Conservation (phyloP, 1,284 basidiomycete genomes). For the Psilocybe mexicana region DNA sequence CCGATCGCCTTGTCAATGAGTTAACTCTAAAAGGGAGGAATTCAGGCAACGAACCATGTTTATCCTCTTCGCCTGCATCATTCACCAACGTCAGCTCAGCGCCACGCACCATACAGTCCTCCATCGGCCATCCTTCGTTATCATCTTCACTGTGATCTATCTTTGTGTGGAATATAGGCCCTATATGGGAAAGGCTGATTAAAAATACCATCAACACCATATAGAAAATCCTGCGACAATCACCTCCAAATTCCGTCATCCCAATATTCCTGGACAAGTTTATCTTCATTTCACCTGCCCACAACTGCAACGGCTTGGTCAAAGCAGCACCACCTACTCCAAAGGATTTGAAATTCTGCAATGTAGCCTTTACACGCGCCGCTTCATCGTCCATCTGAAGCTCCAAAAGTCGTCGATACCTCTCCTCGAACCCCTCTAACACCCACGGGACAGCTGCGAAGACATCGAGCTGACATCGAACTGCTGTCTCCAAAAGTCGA, state of each 20-base stretch:
- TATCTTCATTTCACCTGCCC: constrained; percentile 25
- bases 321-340: constrained; percentile 26
- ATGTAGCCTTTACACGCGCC: constrained; percentile 4
- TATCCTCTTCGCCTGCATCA: constrained; percentile 11
- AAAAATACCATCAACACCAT: neutral
- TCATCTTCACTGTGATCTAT: constrained; percentile 8
- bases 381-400: constrained; percentile 2
- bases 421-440: constrained; percentile 18
- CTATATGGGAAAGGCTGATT: constrained; percentile 4
- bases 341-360: constrained; percentile 24
- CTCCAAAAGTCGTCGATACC: constrained; percentile 1
- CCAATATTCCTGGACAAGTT: constrained; percentile 26
- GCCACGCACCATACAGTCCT: constrained; percentile 22
- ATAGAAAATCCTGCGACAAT: neutral
- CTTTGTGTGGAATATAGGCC: constrained; percentile 19
- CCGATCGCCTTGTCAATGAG: neutral
- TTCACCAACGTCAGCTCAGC: constrained; percentile 21
- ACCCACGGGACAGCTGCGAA: constrained; percentile 27
- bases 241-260: constrained; percentile 32
- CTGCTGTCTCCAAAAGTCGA: constrained; percentile 13
- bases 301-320: constrained; percentile 19
- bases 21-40: neutral
- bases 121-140: constrained; percentile 12
- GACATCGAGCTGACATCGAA: constrained; percentile 13
- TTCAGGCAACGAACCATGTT: neutral